These are phyloP conservation scores for Pestalotiopsis sp. DNA, from an alignment of 2,329 filamentous ascomycete genomes.

Conservation along the genomic window DNA sequence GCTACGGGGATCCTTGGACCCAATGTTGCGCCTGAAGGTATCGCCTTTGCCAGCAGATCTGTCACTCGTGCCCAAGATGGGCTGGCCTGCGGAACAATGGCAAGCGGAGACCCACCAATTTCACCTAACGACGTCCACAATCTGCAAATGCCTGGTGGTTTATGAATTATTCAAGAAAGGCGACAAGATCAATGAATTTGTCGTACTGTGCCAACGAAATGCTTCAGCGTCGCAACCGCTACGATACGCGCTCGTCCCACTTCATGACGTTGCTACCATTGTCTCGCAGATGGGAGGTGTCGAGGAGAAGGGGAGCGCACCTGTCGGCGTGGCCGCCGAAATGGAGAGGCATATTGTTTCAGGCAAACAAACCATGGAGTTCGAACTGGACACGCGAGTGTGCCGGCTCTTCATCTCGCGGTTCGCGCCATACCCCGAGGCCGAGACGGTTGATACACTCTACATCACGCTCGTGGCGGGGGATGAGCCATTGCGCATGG, in stretches of 20 bases:
- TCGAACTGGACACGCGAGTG: background rate
- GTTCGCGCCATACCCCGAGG: background rate
- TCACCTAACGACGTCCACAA: background rate
- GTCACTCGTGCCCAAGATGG: background rate
- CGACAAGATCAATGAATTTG: background rate
- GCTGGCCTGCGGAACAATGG: background rate
- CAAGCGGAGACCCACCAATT: background rate
- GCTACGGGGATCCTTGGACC: background rate
- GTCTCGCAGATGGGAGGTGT: background rate
- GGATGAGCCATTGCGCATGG: slow-evolving; percentile 45
- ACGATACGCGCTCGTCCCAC: background rate
- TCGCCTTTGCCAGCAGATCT: background rate
- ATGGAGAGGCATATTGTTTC: background rate
- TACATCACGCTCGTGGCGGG: background rate
- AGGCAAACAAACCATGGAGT: background rate
- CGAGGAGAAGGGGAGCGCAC: background rate
- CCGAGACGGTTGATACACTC: background rate
- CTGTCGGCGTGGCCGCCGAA: background rate
- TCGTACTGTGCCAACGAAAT: background rate
- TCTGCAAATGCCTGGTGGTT: background rate
- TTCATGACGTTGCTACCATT: background rate
- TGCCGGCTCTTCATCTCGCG: background rate
- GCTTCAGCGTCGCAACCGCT: background rate
- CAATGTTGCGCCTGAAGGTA: background rate
- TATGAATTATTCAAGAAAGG: background rate